Evolutionary conservation across 1,284 basidiomycete genomes (phyloP), one percentile per base, ranked within the genome.

Genomic region (Meripilus lineatus): DNA sequence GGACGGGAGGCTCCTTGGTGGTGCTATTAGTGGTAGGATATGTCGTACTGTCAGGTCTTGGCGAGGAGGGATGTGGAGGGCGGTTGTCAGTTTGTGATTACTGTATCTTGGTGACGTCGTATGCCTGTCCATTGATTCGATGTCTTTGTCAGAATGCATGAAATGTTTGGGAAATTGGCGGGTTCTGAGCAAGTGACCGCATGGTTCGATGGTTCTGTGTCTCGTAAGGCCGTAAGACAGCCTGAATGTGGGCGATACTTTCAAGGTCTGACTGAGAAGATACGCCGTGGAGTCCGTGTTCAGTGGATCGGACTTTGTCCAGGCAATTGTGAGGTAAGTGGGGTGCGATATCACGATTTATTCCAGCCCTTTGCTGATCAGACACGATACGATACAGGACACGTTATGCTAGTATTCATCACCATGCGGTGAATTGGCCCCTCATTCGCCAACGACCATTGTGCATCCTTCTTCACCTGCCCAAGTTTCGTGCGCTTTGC

Each of bases 401-500:
- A n/a, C 20, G 10, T 23, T 28, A 8, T 3, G 7, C 30, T 38
- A 17, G 15, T 38, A 4, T 20, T 7, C 26, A 21, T 17, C 15
- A 5, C 20, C 3, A 32, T n/a, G 8, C 25, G 23, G 17, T 7
- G 13, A 8, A 44, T 3, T 13, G 7, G 14, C 2, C 2, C 23
- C 30, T 53, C 44, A 62, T 46, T 64, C 62, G 5, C 63, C 62
- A 24, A 64, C 61, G 33, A 64, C 59, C 46, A 62, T 60, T 24
- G 56, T 64, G 46, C 63, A 64, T 14, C 60, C 62, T 22, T 58
- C 51, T 23, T 52, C 48, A 13, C 62, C 62, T 38, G 64, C 59
- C 60, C 62, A 64, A 2, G 63, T 59, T 47, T 65, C 63, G 40
- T 65, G 63, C 30, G 57, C 45, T 40, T 58, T 57, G 15, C 50